Base-by-base conservation (phyloP, 2,329 filamentous ascomycete species). In the Cryphonectria carpinicola region DNA sequence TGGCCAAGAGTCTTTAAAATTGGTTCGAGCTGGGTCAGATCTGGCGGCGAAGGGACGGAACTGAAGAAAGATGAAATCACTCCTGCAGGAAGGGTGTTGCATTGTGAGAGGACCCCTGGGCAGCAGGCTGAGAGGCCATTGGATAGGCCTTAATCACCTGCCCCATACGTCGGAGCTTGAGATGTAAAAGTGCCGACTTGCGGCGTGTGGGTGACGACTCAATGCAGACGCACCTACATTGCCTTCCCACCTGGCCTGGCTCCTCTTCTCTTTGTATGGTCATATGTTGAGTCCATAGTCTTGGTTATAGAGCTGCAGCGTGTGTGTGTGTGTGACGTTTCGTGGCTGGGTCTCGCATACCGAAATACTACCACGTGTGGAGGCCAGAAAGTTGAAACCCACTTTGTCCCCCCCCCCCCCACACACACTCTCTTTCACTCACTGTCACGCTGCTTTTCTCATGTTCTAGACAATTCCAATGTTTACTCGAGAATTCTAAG, bases 161-260 rank as follows among this genome's bases (percentile, higher is more conserved):
- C 67, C 67, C 62, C 62, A 69, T 58, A 65, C 37, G 67, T 69
- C 67, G 67, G 67, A 61, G 39, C 37, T 69, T 61, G 62, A 37
- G 39, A 11, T 22, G 63, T 19, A 54, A 39, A 69, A 58, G 52
- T 65, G 62, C 67, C 67, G 67, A 69, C 63, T 22, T 69, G 35
- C 37, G 63, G 41, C 67, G 28, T 52, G 62, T 10, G 1, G 54
- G 43, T 68, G 63, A 49, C 67, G 67, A 61, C 43, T 52, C 63
- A n/a, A n/a, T 35, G 54, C 37, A 37, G 37, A 32, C 58, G 22
- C 58, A 35, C 13, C 19, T 10, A 41, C 13, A 22, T 28, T 37
- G 5, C 56, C 58, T 19, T 28, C 14, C 1, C n/a, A 52, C 49
- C 49, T 11, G 49, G 11, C 22, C 11, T 60, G 28, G n/a, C n/a